phyloP scores from a whole-genome alignment of 2,329 filamentous ascomycete genomes.

The Xylariales sp. region DNA sequence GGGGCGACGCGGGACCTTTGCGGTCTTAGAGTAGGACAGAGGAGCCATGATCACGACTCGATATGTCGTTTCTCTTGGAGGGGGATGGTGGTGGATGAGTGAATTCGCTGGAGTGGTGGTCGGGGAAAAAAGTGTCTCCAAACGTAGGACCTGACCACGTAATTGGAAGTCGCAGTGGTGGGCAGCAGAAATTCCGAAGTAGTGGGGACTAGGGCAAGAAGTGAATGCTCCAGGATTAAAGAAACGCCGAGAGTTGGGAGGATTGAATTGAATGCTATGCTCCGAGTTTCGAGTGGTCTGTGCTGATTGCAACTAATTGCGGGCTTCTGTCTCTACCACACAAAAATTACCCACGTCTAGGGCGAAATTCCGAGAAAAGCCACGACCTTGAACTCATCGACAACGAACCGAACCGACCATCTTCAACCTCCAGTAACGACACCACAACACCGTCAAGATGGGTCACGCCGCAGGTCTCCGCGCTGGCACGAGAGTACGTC shows the following conservation, averaged over 20 bases:
- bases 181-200: neutral
- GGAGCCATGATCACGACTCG: slow-evolving; percentile 35
- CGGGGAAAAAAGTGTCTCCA: slow-evolving; percentile 2
- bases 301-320: neutral
- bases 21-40: slow-evolving; percentile 96
- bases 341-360: slow-evolving; percentile 14
- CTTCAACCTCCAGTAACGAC: slow-evolving; percentile 20
- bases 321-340: slow-evolving; percentile 2
- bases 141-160: neutral
- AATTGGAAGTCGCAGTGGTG: neutral
- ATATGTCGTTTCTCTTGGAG: slow-evolving; percentile 1
- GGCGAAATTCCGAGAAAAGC: slow-evolving; percentile 10
- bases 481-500: slow-evolving; percentile 76
- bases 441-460: slow-evolving; percentile 61
- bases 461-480: slow-evolving; percentile 85
- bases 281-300: neutral
- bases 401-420: slow-evolving; percentile 14
- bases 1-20: slow-evolving; percentile 95
- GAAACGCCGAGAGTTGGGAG: too few species aligned
- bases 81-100: slow-evolving; percentile 11
- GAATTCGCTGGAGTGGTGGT: neutral
- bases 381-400: slow-evolving; percentile 3
- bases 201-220: slow-evolving; percentile 7
- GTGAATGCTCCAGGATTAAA: slow-evolving; percentile 7
- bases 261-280: too few species aligned